Conservation (phyloP, 768 basidiomycete species). For the Piloderma croceum region DNA sequence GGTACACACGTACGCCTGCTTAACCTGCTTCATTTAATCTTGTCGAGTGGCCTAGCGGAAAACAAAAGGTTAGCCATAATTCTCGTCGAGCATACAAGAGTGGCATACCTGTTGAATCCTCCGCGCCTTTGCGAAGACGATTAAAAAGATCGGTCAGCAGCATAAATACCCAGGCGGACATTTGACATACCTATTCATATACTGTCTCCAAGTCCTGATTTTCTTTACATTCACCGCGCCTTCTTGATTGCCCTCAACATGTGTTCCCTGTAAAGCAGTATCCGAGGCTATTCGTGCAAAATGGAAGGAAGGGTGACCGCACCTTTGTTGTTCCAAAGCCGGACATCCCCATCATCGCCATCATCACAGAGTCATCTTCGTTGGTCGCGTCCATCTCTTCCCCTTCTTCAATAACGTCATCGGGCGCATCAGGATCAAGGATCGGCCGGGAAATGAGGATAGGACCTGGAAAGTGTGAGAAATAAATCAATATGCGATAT, state of each 20-base stretch:
- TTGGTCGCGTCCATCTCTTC: constrained; percentile 49
- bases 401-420: constrained; percentile 40
- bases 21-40: constrained; percentile 63
- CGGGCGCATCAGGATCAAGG: constrained; percentile 38
- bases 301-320: constrained; percentile 10
- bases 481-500: too few relatives aligned
- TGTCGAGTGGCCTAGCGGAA: constrained; percentile 74
- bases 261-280: constrained; percentile 53
- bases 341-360: constrained; percentile 82
- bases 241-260: constrained; percentile 79
- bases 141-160: background rate
- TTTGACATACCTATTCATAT: constrained; percentile 87
- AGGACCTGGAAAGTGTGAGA: background rate
- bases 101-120: constrained; percentile 70
- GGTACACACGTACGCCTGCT: too few relatives aligned
- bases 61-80: background rate
- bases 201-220: constrained; percentile 90
- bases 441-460: constrained; percentile 20
- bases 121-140: constrained; percentile 50
- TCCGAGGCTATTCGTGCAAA: constrained; percentile 1
- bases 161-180: too few relatives aligned
- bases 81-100: background rate
- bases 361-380: constrained; percentile 77
- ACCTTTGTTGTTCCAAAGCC: constrained; percentile 93
- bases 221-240: constrained; percentile 66